Conservation (phyloP, 2,329 filamentous ascomycete genomes). For the Ceratocystis albifundus region DNA sequence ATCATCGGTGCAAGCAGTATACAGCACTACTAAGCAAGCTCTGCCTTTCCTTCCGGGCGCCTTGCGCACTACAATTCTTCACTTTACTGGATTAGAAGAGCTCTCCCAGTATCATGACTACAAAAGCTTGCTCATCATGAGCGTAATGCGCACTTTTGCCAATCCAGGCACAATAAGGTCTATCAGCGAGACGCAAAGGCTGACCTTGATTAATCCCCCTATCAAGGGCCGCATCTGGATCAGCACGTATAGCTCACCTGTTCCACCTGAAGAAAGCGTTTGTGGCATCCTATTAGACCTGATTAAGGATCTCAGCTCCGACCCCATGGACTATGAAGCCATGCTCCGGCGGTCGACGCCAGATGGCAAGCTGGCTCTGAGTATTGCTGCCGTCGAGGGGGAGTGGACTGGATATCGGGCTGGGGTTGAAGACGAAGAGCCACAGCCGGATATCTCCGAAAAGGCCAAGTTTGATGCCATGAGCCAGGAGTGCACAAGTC, state of each 20-base stretch:
- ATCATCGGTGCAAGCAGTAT: neutral
- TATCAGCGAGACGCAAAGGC: conserved; percentile 51
- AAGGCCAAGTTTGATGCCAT: conserved; percentile 52
- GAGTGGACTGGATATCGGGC: conserved; percentile 67
- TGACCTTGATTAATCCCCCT: conserved; percentile 50
- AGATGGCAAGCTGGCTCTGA: conserved; percentile 33
- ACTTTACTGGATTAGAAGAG: conserved; percentile 56
- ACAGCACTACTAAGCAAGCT: neutral
- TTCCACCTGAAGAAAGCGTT: conserved; percentile 45
- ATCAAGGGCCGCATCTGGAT: conserved; percentile 77
- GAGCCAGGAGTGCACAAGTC: conserved; percentile 54
- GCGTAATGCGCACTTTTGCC: conserved; percentile 54
- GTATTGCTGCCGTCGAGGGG: conserved; percentile 48
- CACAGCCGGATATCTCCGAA: conserved; percentile 48
- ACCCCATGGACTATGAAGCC: conserved; percentile 16
- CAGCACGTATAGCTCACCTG: conserved; percentile 53
- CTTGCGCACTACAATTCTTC: conserved; percentile 48
- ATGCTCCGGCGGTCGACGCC: conserved; percentile 23
- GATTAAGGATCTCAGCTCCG: conserved; percentile 39
- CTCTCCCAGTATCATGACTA: conserved; percentile 68
- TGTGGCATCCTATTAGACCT: conserved; percentile 47
- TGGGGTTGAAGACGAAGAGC: conserved; percentile 38
- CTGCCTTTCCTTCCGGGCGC: conserved; percentile 42
- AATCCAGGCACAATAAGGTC: conserved; percentile 36
- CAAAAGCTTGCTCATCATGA: conserved; percentile 59